phyloP scores from a whole-genome alignment of 2,329 filamentous ascomycete genomes.

The Emydomyces testavorans region DNA sequence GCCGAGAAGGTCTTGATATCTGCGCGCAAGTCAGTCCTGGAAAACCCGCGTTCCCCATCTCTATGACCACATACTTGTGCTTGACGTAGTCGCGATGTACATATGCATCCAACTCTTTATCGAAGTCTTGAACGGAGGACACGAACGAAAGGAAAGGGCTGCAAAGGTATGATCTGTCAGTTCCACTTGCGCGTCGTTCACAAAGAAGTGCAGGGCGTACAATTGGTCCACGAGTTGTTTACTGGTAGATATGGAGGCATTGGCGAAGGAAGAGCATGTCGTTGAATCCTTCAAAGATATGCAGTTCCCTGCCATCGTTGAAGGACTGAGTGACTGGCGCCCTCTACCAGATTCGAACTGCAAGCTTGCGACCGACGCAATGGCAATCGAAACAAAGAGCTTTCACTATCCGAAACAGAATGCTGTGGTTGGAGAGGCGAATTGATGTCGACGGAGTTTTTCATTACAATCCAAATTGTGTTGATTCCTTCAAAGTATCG shows the following conservation, averaged over 20 bases:
- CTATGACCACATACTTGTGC: slow-evolving; percentile 51
- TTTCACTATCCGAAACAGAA: neutral
- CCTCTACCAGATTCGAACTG: neutral
- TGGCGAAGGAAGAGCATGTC: slow-evolving; percentile 59
- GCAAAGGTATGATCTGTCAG: slow-evolving; percentile 16
- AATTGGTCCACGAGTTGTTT: slow-evolving; percentile 48
- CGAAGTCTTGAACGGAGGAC: slow-evolving; percentile 63
- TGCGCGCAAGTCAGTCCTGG: slow-evolving; percentile 30
- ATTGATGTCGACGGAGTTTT: neutral
- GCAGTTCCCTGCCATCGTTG: slow-evolving; percentile 37
- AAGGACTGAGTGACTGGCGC: neutral
- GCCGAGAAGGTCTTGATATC: slow-evolving; percentile 70
- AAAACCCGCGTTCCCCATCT: neutral
- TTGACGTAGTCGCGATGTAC: slow-evolving; percentile 63
- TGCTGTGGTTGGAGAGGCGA: slow-evolving; percentile 4
- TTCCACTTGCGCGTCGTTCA: neutral
- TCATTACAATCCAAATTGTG: neutral
- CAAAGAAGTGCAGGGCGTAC: slow-evolving; percentile 39
- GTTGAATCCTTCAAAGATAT: slow-evolving; percentile 61
- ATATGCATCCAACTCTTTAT: slow-evolving; percentile 60
- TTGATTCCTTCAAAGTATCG: neutral
- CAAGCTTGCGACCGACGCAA: neutral
- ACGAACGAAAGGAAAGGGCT: slow-evolving; percentile 82
- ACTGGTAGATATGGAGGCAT: slow-evolving; percentile 59
- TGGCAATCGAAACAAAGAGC: neutral